phyloP scores from a whole-genome alignment of 805 yeast species.

The Suhomyces canberraensis region DNA sequence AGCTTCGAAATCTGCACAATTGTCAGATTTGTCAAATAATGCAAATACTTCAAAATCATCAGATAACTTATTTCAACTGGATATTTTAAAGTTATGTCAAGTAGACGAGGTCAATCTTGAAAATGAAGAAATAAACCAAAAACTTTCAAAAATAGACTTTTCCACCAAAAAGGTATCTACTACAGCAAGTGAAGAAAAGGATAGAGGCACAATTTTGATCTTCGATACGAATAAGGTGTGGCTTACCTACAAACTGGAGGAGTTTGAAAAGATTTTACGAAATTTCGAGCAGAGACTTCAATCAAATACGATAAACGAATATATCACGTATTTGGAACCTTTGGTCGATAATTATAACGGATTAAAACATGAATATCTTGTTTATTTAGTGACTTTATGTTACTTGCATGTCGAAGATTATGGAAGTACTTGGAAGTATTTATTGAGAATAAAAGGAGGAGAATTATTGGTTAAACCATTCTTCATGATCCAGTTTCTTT shows the following conservation, averaged over 20 bases:
- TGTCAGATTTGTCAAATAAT: no score
- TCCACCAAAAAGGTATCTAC: background rate
- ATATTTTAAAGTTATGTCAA: background rate
- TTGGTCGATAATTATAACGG: conserved; percentile 1
- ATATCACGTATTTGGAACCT: conserved; percentile 1
- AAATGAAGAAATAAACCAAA: background rate
- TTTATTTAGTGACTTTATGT: conserved; percentile 4
- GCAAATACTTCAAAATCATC: background rate
- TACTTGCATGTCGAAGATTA: conserved; percentile 2
- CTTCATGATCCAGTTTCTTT: conserved; percentile 10
- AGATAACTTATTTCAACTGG: background rate
- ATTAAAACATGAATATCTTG: conserved; percentile 8
- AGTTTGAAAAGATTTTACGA: background rate
- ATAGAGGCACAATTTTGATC: conserved; percentile 5
- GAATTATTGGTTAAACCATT: conserved; percentile 13
- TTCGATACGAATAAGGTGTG: conserved; percentile 8
- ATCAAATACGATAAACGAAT: background rate
- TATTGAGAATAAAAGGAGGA: conserved; percentile 11
- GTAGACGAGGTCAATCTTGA: conserved; percentile 2
- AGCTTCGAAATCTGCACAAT: no score
- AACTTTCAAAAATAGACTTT: background rate
- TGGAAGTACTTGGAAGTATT: conserved; percentile 5
- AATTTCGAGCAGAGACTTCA: background rate
- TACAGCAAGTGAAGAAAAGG: background rate
- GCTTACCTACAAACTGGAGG: conserved; percentile 6